Evolutionary conservation across 2,329 filamentous ascomycete genomes (phyloP).

Genomic region (Cladosporium halotolerans): DNA sequence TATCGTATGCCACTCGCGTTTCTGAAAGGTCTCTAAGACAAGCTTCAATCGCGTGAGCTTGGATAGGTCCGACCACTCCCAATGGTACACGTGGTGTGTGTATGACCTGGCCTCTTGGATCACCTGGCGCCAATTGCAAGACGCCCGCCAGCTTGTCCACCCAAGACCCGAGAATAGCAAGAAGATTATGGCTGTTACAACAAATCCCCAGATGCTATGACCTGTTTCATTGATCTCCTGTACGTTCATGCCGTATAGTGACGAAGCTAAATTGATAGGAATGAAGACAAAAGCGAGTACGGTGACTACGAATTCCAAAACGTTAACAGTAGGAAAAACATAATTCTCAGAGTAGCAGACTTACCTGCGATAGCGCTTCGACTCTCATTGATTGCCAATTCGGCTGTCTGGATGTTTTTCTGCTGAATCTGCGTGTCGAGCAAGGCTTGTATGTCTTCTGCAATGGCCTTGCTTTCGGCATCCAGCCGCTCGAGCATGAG

Average conservation of each 20-base stretch:
- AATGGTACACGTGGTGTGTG: too few species aligned
- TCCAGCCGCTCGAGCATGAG: background rate
- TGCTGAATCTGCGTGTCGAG: background rate
- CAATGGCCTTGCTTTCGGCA: background rate
- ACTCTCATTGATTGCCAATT: background rate
- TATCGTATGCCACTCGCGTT: too few species aligned
- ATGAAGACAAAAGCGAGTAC: conserved; percentile 1
- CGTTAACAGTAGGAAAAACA: background rate
- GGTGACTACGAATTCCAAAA: background rate
- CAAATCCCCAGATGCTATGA: conserved; percentile 1
- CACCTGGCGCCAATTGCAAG: background rate
- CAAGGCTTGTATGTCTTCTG: background rate
- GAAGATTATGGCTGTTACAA: background rate
- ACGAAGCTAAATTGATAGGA: background rate
- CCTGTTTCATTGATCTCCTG: background rate
- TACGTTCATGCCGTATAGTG: background rate
- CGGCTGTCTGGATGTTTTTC: background rate
- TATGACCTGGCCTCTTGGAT: too few species aligned
- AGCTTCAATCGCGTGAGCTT: too few species aligned
- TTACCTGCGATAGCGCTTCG: background rate
- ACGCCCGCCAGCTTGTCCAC: background rate
- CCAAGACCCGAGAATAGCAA: background rate
- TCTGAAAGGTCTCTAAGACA: too few species aligned
- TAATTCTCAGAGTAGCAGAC: background rate
- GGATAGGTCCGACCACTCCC: too few species aligned